phyloP scores from a whole-genome alignment of 352 stramenopile genomes.

The Achlya hypogyna region DNA sequence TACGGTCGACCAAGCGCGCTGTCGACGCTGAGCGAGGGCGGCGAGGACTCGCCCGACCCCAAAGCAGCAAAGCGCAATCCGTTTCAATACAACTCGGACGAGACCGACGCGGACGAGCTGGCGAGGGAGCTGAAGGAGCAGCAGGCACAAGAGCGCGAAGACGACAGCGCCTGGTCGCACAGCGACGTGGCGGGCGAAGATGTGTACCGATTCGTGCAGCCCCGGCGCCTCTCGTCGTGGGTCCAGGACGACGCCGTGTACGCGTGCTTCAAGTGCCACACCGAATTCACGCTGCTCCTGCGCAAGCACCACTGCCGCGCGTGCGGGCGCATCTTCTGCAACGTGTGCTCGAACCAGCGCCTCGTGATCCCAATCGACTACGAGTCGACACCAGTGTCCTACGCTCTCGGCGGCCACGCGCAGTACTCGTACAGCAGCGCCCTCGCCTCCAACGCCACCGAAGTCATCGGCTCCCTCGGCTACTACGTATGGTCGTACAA shows the following conservation, averaged over 20 bases:
- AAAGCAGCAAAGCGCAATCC: background rate
- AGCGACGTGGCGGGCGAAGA: slow-evolving; percentile 29
- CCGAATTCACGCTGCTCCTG: slow-evolving; percentile 66
- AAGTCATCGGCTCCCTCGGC: slow-evolving; percentile 72
- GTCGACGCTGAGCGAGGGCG: slow-evolving; percentile 3
- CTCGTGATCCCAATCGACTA: slow-evolving; percentile 76
- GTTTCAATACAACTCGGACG: slow-evolving; percentile 13
- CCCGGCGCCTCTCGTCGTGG: slow-evolving; percentile 63
- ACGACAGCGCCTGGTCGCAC: slow-evolving; percentile 18
- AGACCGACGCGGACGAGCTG: slow-evolving; percentile 6
- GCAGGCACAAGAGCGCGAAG: background rate
- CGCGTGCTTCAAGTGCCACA: slow-evolving; percentile 79
- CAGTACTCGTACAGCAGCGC: slow-evolving; percentile 42
- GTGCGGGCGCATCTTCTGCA: slow-evolving; percentile 76
- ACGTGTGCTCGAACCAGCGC: slow-evolving; percentile 64
- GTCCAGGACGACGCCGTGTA: slow-evolving; percentile 80
- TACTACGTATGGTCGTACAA: slow-evolving; percentile 48
- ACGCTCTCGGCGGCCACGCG: slow-evolving; percentile 16
- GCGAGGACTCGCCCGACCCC: background rate
- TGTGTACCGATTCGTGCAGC: slow-evolving; percentile 80
- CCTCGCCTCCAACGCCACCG: slow-evolving; percentile 58
- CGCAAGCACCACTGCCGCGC: slow-evolving; percentile 78
- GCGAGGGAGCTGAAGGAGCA: background rate
- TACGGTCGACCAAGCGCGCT: background rate
- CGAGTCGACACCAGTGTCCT: slow-evolving; percentile 50